A percentile compares a stretch with the other conserved stretches of the same genome.
phyloP scores from a whole-genome alignment of 371 early-diverging fungal genomes.

The Lichtheimia hyalospora region DNA sequence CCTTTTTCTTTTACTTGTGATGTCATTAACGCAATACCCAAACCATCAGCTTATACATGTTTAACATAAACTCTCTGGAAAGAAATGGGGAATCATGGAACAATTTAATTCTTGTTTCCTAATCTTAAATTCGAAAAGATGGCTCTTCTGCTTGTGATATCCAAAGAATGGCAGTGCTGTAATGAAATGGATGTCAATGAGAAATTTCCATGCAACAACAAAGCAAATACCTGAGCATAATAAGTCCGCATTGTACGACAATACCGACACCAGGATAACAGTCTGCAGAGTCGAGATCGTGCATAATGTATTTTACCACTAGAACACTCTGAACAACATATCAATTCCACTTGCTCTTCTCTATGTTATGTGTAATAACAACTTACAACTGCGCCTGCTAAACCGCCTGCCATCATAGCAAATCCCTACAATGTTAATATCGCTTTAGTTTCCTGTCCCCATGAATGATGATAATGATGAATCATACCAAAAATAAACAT shows the following conservation, averaged over 20 bases:
- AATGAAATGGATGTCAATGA: not conserved
- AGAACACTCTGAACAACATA: slow-evolving; percentile 52
- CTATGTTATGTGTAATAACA: not conserved
- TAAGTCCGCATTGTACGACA: slow-evolving; percentile 61
- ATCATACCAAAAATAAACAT: slow-evolving; percentile 58
- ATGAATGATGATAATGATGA: not conserved
- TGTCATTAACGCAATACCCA: too few relatives aligned
- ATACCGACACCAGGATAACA: slow-evolving; percentile 64
- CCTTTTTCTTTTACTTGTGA: too few relatives aligned
- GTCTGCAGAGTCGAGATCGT: slow-evolving; percentile 51
- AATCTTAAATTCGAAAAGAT: not conserved
- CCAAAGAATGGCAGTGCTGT: slow-evolving; percentile 18
- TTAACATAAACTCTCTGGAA: too few relatives aligned
- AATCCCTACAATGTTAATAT: slow-evolving; percentile 46
- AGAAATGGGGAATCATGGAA: too few relatives aligned
- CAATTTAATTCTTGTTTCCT: too few relatives aligned
- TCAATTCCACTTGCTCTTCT: not conserved
- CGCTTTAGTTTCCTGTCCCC: not conserved
- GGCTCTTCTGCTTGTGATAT: slow-evolving; percentile 5
- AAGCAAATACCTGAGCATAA: slow-evolving; percentile 64
- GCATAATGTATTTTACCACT: slow-evolving; percentile 67
- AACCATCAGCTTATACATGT: not conserved
- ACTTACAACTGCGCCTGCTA: slow-evolving; percentile 72
- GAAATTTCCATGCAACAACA: not conserved
- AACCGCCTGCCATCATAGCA: slow-evolving; percentile 70